Base-by-base conservation (phyloP, 2,329 filamentous ascomycete species). In the Diplodia intermedia region DNA sequence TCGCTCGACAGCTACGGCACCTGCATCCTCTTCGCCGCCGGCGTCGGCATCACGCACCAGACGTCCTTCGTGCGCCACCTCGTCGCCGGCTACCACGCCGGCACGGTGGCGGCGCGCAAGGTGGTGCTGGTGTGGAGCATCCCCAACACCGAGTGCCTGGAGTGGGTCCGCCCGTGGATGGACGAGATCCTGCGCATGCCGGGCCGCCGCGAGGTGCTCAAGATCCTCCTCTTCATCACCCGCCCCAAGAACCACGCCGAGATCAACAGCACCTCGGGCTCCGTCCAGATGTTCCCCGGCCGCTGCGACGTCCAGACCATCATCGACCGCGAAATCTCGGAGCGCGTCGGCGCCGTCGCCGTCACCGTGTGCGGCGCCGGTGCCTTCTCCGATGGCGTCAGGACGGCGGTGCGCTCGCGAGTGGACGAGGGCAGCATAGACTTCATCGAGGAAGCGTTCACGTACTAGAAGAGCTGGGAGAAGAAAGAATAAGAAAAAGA, bases 11-110 rank as follows among this genome's bases (percentile, higher is more conserved):
- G 90, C 1, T 94, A 93, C 78, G 91, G 91, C 71, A 93, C 90
- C 0, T 88, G 91, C 36, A 87, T 94, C 77, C 85, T 94, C 49
- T 92, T 94, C 75, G 91, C 91, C 0, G 91, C 91, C 68, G 91
- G 91, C 73, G 90, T 94, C 14, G 91, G 91, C 70, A 91, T 94
- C 73, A 93, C 91, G 0, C 91, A 94, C 73, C 90, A 91, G 71
- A 88, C 93, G 31, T 90, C 90, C 65, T 90, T 92, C 76, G 86
- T 94, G 49, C 88, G 89, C 68, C 87, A 92, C 71, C 85, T 94
- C 0, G 87, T 94, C 33, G 82, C 84, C 6, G 90, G 90, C 49
- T 91, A 86, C 76, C 84, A 85, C 69, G 87, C 89, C 70, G 88
- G 89, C 68, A 92, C 89, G 0, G 88, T 90, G 6, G 89, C 90